These are phyloP conservation scores for Pythium scleroteichum DNA, from an alignment of 352 stramenopile genomes.

Conservation along the genomic window DNA sequence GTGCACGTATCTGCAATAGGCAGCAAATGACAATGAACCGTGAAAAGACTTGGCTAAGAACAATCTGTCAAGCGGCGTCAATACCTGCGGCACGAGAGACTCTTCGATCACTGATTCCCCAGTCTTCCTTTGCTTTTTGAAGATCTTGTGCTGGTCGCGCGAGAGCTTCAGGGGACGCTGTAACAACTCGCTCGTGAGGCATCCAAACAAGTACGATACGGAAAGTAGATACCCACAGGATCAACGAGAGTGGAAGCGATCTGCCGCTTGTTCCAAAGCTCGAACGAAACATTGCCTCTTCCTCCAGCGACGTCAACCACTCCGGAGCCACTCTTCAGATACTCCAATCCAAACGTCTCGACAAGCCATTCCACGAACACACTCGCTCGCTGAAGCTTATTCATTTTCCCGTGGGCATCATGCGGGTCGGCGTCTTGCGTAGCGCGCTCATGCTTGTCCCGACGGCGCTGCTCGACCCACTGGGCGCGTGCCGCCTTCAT, in stretches of 20 bases:
- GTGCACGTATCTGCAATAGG: conserved; percentile 34
- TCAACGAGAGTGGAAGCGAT: conserved; percentile 80
- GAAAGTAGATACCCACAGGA: too few species aligned
- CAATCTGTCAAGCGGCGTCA: too few species aligned
- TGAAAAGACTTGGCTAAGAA: too few species aligned
- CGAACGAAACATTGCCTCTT: conserved; percentile 77
- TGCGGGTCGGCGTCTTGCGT: conserved; percentile 59
- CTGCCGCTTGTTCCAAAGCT: conserved; percentile 82
- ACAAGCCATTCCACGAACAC: conserved; percentile 83
- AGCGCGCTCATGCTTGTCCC: conserved; percentile 57
- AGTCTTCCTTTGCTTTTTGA: conserved; percentile 65
- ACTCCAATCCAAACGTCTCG: conserved; percentile 53
- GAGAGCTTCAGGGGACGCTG: conserved; percentile 76
- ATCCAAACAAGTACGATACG: too few species aligned
- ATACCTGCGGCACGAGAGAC: conserved; percentile 63
- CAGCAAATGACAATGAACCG: too few species aligned
- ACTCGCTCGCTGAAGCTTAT: conserved; percentile 68
- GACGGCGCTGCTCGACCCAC: conserved; percentile 66
- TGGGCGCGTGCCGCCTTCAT: conserved; percentile 49
- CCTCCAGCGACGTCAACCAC: conserved; percentile 86
- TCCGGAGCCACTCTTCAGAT: conserved; percentile 48
- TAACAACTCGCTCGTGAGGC: neutral
- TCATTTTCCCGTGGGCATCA: conserved; percentile 69
- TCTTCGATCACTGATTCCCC: conserved; percentile 27
- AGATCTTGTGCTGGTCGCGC: conserved; percentile 65